phyloP scores from a whole-genome alignment of 1,284 basidiomycete species.

The Sutorius eximius region DNA sequence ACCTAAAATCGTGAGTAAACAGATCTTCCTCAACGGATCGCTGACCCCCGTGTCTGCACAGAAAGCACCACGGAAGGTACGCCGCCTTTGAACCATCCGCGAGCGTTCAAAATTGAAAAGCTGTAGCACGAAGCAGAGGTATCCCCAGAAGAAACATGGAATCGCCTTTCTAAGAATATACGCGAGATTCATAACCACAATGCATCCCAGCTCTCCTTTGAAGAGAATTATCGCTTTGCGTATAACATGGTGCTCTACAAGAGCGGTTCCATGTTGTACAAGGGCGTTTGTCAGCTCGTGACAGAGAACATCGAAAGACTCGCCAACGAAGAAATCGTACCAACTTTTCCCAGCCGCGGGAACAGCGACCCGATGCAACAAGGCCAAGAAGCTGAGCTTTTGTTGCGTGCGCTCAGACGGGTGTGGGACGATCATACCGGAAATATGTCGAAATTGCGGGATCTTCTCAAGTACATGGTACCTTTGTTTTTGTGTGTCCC shows the following conservation, averaged over 20 bases:
- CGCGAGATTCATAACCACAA: constrained; percentile 96
- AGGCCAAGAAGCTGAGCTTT: constrained; percentile 78
- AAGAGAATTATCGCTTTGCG: constrained; percentile 93
- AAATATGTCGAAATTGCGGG: constrained; percentile 87
- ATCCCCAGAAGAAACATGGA: constrained; percentile 74
- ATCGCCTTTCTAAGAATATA: constrained; percentile 78
- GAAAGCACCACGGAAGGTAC: constrained; percentile 59
- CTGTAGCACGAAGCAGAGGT: constrained; percentile 66
- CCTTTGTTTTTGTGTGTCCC: constrained; percentile 27
- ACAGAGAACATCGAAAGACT: constrained; percentile 82
- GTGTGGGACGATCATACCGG: constrained; percentile 96
- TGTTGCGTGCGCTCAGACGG: constrained; percentile 80
- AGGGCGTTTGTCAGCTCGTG: constrained; percentile 81
- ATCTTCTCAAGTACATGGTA: constrained; percentile 96
- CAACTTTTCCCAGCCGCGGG: constrained; percentile 70
- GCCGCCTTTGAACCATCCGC: not conserved
- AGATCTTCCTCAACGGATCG: constrained; percentile 13
- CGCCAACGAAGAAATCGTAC: constrained; percentile 76
- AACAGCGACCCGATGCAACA: constrained; percentile 58
- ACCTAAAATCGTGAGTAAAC: constrained; percentile 51
- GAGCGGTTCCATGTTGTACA: constrained; percentile 86
- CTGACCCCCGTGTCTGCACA: constrained; percentile 32
- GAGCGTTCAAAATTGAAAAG: constrained; percentile 1
- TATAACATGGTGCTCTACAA: constrained; percentile 93
- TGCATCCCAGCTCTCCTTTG: constrained; percentile 90